Percentiles rank a stretch among this genome's conserved stretches.
Evolutionary conservation across 2,329 filamentous ascomycete species (phyloP).

Genomic region (Arthrinium puccinioides): DNA sequence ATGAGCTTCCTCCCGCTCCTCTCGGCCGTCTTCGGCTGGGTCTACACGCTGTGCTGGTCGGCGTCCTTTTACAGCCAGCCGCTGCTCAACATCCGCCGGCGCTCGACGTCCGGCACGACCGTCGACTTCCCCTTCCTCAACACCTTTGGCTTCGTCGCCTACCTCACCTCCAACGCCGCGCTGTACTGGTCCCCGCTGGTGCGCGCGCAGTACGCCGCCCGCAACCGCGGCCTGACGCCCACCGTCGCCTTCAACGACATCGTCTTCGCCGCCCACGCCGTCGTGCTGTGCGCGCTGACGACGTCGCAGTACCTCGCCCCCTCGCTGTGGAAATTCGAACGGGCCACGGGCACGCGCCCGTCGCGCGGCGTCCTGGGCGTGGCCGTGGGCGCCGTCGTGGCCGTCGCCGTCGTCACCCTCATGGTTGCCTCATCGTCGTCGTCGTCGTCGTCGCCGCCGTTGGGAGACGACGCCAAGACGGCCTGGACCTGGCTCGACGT

Average conservation of each 20-base stretch:
- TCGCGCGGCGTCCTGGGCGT: conserved; percentile 61
- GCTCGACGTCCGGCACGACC: conserved; percentile 74
- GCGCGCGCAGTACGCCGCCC: conserved; percentile 72
- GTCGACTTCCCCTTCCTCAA: conserved; percentile 84
- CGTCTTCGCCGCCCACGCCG: conserved; percentile 75
- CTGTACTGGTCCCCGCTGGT: conserved; percentile 77
- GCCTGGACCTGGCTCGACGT: conserved; percentile 58
- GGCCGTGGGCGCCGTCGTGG: conserved; percentile 59
- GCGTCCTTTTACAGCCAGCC: conserved; percentile 90
- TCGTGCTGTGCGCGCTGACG: conserved; percentile 63
- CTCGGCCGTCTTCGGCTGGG: conserved; percentile 62
- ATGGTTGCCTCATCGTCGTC: conserved; percentile 31
- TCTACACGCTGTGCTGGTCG: conserved; percentile 74
- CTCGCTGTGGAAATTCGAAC: conserved; percentile 67
- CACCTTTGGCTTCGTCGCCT: conserved; percentile 60
- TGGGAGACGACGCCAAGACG: conserved; percentile 26
- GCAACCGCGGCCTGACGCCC: conserved; percentile 68
- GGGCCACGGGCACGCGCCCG: conserved; percentile 44
- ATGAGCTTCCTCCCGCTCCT: conserved; percentile 38
- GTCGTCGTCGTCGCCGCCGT: background rate
- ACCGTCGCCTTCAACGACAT: conserved; percentile 89
- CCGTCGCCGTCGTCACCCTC: conserved; percentile 38
- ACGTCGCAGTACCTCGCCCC: conserved; percentile 71
- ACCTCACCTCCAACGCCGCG: conserved; percentile 64
- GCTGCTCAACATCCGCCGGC: conserved; percentile 68